phyloP scores from a whole-genome alignment of 1,284 basidiomycete genomes.

The Irpex sp. region DNA sequence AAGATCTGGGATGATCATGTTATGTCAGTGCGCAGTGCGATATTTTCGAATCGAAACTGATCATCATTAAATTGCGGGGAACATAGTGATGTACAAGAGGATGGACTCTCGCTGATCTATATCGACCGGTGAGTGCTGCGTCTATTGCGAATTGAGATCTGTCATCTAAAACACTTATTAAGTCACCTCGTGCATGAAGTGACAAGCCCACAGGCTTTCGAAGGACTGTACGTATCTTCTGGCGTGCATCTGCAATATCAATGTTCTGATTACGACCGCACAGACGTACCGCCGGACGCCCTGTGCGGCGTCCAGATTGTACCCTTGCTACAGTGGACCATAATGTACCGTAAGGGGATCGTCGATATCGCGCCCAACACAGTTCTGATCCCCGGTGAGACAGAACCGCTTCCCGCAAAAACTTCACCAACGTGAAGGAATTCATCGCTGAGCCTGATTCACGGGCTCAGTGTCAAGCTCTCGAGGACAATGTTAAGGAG shows the following conservation, averaged over 20 bases:
- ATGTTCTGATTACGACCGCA: conserved; percentile 4
- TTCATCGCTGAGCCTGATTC: conserved; percentile 92
- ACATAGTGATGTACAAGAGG: conserved; percentile 67
- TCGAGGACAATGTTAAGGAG: conserved; percentile 94
- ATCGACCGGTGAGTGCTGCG: conserved; percentile 72
- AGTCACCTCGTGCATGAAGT: conserved; percentile 96
- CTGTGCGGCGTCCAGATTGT: conserved; percentile 88
- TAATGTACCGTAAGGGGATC: conserved; percentile 82
- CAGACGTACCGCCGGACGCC: conserved; percentile 77
- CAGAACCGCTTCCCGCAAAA: conserved; percentile 85
- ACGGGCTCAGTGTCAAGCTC: conserved; percentile 84
- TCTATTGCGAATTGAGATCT: not conserved
- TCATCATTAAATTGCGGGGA: conserved; percentile 2
- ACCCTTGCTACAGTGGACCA: conserved; percentile 95
- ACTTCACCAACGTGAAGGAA: conserved; percentile 69
- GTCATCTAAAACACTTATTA: conserved; percentile 3
- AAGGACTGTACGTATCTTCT: conserved; percentile 69
- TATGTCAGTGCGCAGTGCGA: conserved; percentile 51
- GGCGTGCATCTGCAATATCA: not conserved
- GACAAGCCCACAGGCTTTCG: conserved; percentile 94
- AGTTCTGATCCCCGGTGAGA: conserved; percentile 1
- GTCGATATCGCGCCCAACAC: not conserved
- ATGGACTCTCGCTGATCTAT: conserved; percentile 87
- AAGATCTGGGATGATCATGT: conserved; percentile 97
- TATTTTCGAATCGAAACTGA: not conserved